These are phyloP conservation scores for Ustilago sp. DNA, from an alignment of 1,284 basidiomycete genomes.

Conservation along the genomic window DNA sequence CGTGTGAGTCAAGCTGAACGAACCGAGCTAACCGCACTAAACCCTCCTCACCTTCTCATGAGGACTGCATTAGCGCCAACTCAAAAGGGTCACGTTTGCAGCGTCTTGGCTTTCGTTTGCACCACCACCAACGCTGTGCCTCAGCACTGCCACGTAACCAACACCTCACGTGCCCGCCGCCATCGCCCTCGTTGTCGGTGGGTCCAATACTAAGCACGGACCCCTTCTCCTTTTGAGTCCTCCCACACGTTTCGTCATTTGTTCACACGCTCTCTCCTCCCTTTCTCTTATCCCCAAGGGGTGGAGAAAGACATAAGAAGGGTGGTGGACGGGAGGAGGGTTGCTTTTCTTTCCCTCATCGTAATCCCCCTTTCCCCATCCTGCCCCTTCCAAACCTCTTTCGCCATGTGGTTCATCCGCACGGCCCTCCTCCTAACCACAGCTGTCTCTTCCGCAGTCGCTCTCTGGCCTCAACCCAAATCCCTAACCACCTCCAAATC, in stretches of 20 bases:
- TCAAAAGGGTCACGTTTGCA: neutral
- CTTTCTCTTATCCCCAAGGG: neutral
- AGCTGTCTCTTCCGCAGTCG: constrained; percentile 20
- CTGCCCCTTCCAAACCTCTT: neutral
- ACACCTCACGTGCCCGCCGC: neutral
- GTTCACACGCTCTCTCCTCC: neutral
- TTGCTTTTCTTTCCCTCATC: neutral
- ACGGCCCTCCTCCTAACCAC: constrained; percentile 17
- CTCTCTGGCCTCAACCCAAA: constrained; percentile 71
- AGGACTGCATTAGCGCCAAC: neutral
- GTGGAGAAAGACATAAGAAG: neutral
- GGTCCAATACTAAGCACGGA: neutral
- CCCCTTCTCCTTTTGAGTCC: neutral
- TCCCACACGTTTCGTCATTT: neutral
- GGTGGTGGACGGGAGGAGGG: no score
- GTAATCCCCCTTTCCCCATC: neutral
- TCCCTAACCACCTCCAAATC: constrained; percentile 72
- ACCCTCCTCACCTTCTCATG: neutral
- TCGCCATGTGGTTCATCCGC: constrained; percentile 21
- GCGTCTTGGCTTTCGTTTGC: no score
- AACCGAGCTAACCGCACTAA: neutral
- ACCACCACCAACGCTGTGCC: neutral
- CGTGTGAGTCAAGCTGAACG: neutral
- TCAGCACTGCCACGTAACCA: neutral
- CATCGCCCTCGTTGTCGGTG: neutral